These are phyloP conservation scores for Hyphodiscus sp. DNA, from an alignment of 2,329 filamentous ascomycete genomes.

Conservation along the genomic window DNA sequence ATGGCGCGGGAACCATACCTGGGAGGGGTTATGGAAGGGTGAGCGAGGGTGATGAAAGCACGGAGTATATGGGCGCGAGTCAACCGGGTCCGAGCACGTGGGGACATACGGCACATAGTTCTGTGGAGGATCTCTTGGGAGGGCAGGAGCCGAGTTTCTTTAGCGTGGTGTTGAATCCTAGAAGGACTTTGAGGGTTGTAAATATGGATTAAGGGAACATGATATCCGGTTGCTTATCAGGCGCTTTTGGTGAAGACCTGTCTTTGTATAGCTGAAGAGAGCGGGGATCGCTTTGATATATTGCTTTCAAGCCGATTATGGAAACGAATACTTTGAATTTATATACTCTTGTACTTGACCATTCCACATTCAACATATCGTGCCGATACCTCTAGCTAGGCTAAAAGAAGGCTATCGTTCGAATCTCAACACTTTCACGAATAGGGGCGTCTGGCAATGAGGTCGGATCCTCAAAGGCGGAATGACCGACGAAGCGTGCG, in stretches of 20 bases:
- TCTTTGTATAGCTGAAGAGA: neutral
- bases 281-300: too few species aligned
- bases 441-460: conserved; percentile 7
- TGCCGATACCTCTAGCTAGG: too few species aligned
- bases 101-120: conserved; percentile 32
- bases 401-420: conserved; percentile 15
- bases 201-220: conserved; percentile 37
- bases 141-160: conserved; percentile 66
- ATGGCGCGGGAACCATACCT: conserved; percentile 21
- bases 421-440: conserved; percentile 15
- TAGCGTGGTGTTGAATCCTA: conserved; percentile 60
- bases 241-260: neutral
- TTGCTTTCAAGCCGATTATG: too few species aligned
- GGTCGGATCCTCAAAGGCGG: conserved; percentile 13
- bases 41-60: conserved; percentile 27
- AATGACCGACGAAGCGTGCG: conserved; percentile 13
- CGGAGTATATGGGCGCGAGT: conserved; percentile 17
- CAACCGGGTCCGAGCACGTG: conserved; percentile 16
- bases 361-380: too few species aligned
- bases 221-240: neutral
- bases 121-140: conserved; percentile 49
- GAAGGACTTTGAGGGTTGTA: conserved; percentile 62
- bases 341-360: too few species aligned
- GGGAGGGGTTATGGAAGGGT: conserved; percentile 14
- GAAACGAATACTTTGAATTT: too few species aligned